phyloP scores from a whole-genome alignment of 306 rosid species.

The Chamaecrista fasciculata region DNA sequence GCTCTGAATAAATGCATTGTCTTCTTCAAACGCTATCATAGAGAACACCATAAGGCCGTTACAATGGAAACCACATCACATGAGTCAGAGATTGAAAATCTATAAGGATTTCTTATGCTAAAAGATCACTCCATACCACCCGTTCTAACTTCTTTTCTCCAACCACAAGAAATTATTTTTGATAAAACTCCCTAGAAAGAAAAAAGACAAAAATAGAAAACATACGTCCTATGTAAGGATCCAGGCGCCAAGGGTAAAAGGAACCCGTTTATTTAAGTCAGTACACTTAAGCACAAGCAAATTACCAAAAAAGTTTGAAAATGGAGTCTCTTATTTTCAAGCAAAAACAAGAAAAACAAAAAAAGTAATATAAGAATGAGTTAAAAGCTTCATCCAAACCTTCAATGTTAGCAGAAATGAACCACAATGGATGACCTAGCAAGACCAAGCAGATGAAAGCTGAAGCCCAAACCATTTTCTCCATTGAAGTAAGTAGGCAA shows the following conservation, averaged over 20 bases:
- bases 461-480: slow-evolving; percentile 50
- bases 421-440: slow-evolving; percentile 62
- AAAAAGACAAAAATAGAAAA: not conserved
- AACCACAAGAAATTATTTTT: not conserved
- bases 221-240: no score
- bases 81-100: not conserved
- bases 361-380: slow-evolving; percentile 16
- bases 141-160: not conserved
- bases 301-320: not conserved
- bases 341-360: not conserved
- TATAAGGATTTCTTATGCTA: not conserved
- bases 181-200: no score
- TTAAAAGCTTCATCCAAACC: slow-evolving; percentile 52
- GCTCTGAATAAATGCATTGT: not conserved
- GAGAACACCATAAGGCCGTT: not conserved
- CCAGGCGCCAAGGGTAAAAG: slow-evolving; percentile 4
- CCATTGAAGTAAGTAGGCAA: slow-evolving; percentile 62
- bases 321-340: not conserved
- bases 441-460: slow-evolving; percentile 51
- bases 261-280: slow-evolving; percentile 21
- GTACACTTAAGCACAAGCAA: slow-evolving; percentile 9
- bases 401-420: slow-evolving; percentile 94
- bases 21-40: not conserved
- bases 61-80: not conserved
- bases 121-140: not conserved